phyloP scores from a whole-genome alignment of 2,329 filamentous ascomycete species.

The Boeremia lycopersici region DNA sequence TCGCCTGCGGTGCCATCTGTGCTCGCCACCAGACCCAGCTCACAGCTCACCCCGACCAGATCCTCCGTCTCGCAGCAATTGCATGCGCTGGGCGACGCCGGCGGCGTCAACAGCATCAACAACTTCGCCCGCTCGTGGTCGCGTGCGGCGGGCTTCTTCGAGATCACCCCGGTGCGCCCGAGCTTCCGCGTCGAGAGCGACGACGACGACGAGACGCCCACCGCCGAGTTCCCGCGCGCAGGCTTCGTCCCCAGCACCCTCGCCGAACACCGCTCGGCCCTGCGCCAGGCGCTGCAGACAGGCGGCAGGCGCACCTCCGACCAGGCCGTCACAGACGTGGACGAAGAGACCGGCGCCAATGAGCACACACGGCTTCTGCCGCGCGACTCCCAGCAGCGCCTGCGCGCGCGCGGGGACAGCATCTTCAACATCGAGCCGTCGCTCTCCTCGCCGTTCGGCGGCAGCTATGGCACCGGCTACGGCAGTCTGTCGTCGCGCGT shows the following conservation, averaged over 20 bases:
- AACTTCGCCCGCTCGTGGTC: slow-evolving; percentile 94
- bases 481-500: slow-evolving; percentile 63
- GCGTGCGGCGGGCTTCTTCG: slow-evolving; percentile 83
- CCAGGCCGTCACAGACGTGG: slow-evolving; percentile 44
- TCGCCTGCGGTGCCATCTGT: slow-evolving; percentile 4
- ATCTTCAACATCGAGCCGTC: slow-evolving; percentile 58
- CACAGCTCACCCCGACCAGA: slow-evolving; percentile 22
- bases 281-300: slow-evolving; percentile 49
- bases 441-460: slow-evolving; percentile 71
- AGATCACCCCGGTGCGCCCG: slow-evolving; percentile 80
- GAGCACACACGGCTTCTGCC: slow-evolving; percentile 41
- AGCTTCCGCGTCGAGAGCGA: slow-evolving; percentile 66
- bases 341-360: slow-evolving; percentile 41
- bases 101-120: slow-evolving; percentile 91
- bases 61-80: slow-evolving; percentile 59
- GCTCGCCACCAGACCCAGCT: slow-evolving; percentile 11
- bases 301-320: slow-evolving; percentile 47
- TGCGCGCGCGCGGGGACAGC: slow-evolving; percentile 48
- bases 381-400: slow-evolving; percentile 32
- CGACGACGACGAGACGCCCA: slow-evolving; percentile 33
- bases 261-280: slow-evolving; percentile 49
- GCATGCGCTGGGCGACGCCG: slow-evolving; percentile 67
- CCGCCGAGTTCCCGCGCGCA: slow-evolving; percentile 42
- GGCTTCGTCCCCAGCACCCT: slow-evolving; percentile 42
- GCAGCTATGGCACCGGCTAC: slow-evolving; percentile 71